Percentiles rank a stretch among this genome's conserved stretches.
phyloP scores from a whole-genome alignment of 768 basidiomycete species.

The Kwoniella heveanensis region DNA sequence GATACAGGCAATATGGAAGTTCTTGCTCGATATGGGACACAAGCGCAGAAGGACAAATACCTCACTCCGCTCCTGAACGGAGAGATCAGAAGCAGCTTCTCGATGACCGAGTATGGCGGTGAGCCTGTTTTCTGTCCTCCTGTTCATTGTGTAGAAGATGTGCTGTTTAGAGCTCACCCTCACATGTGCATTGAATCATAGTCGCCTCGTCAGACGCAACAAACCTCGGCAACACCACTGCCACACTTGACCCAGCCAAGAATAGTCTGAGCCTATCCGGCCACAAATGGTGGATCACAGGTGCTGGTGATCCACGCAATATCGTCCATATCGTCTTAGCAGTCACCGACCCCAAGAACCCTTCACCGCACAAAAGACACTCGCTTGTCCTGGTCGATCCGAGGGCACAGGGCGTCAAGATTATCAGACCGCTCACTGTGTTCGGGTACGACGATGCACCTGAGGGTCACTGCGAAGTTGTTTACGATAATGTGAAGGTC shows the following conservation, averaged over 20 bases:
- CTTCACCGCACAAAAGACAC: slow-evolving; percentile 76
- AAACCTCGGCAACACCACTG: slow-evolving; percentile 75
- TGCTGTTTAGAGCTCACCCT: too few relatives aligned
- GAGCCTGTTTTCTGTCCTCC: slow-evolving; percentile 36
- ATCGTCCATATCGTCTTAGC: slow-evolving; percentile 88
- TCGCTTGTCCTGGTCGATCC: slow-evolving; percentile 94
- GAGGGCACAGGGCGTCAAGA: slow-evolving; percentile 78
- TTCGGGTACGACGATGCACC: slow-evolving; percentile 95
- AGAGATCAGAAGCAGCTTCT: slow-evolving; percentile 82
- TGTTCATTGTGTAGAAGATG: too few relatives aligned
- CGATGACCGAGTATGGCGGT: slow-evolving; percentile 97
- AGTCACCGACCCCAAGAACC: slow-evolving; percentile 76
- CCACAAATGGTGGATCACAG: slow-evolving; percentile 97
- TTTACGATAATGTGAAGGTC: slow-evolving; percentile 91
- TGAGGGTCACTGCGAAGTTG: slow-evolving; percentile 93
- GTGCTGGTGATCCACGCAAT: slow-evolving; percentile 89
- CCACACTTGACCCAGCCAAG: slow-evolving; percentile 77
- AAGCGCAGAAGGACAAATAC: slow-evolving; percentile 89
- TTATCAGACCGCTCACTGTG: slow-evolving; percentile 90
- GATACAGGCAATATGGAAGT: slow-evolving; percentile 99
- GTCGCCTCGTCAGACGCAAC: slow-evolving; percentile 95
- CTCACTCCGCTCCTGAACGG: slow-evolving; percentile 83
- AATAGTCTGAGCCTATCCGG: slow-evolving; percentile 88
- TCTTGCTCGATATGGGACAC: slow-evolving; percentile 87
- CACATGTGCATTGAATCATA: slow-evolving; percentile 14